phyloP scores from a whole-genome alignment of 108 stramenopile species.

The Thalassiosira profunda region DNA sequence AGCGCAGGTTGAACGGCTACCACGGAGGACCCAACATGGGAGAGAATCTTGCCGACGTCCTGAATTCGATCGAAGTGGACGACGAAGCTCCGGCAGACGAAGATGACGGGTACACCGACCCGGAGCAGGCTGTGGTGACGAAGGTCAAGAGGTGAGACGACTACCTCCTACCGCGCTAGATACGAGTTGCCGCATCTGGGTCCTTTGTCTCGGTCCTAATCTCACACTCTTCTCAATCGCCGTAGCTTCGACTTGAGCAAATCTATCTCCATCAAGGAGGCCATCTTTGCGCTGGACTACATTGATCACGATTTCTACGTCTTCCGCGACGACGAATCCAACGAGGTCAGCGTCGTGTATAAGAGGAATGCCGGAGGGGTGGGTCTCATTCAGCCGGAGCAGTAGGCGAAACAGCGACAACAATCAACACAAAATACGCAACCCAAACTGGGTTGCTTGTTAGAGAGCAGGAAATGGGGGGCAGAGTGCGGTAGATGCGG shows the following conservation, averaged over 20 bases:
- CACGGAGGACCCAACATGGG: conserved; percentile 85
- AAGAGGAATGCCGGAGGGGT: conserved; percentile 93
- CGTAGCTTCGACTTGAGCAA: conserved; percentile 78
- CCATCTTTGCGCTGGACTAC: conserved; percentile 91
- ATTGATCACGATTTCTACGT: conserved; percentile 95
- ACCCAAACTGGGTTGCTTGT: no score
- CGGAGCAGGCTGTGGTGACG: conserved; percentile 76
- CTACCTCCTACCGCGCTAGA: no score
- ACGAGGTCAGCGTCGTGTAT: conserved; percentile 87
- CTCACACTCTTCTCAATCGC: background rate
- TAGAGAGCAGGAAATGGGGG: no score
- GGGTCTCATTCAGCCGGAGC: conserved; percentile 81
- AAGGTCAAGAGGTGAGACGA: conserved; percentile 73
- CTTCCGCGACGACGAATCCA: conserved; percentile 83
- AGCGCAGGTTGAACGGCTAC: conserved; percentile 79
- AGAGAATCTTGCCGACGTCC: conserved; percentile 76
- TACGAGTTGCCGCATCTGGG: no score
- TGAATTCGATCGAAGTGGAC: conserved; percentile 56
- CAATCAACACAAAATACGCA: no score
- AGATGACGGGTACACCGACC: conserved; percentile 64
- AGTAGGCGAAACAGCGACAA: conserved; percentile 12
- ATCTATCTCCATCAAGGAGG: conserved; percentile 83
- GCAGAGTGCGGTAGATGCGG: no score
- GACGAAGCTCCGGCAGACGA: conserved; percentile 39
- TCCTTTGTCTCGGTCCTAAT: background rate